These are phyloP conservation scores for Darksidea phi DNA, from an alignment of 495 filamentous ascomycete genomes.

Conservation along the genomic window DNA sequence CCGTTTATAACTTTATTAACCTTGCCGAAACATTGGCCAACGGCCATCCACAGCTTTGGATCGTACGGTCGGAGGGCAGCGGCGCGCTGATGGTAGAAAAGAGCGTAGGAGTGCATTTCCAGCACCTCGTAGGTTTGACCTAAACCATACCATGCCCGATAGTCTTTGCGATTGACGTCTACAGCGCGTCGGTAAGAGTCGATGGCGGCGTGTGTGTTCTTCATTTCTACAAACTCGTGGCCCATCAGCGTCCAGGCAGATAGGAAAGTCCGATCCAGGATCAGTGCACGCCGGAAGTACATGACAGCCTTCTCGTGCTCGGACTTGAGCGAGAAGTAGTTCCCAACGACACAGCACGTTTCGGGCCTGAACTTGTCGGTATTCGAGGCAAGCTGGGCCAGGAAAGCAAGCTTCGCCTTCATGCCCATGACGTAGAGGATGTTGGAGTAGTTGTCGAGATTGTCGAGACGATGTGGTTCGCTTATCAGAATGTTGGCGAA, in stretches of 20 bases:
- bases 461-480: constrained; percentile 86
- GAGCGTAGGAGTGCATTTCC: constrained; percentile 93
- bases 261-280: constrained; percentile 84
- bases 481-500: constrained; percentile 77
- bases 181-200: constrained; percentile 96
- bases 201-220: constrained; percentile 97
- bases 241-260: constrained; percentile 99
- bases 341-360: constrained; percentile 94
- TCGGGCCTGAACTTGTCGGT: constrained; percentile 97
- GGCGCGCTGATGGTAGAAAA: constrained; percentile 97
- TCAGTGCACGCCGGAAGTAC: constrained; percentile 96
- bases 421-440: constrained; percentile 90
- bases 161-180: constrained; percentile 93
- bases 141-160: constrained; percentile 96
- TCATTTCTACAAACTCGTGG: constrained; percentile 98
- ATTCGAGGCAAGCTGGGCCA: constrained; percentile 83
- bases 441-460: constrained; percentile 92
- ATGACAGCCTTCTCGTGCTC: constrained; percentile 97
- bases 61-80: constrained; percentile 88
- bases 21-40: constrained; percentile 84
- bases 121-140: constrained; percentile 97
- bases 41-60: constrained; percentile 97
- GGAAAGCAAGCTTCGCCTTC: constrained; percentile 83
- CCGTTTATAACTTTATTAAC: constrained; percentile 79
- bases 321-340: constrained; percentile 91